Percentiles rank a stretch among this genome's conserved stretches.
These are phyloP conservation scores for Colletotrichum sp. DNA, from an alignment of 2,329 filamentous ascomycete species.

Conservation along the genomic window DNA sequence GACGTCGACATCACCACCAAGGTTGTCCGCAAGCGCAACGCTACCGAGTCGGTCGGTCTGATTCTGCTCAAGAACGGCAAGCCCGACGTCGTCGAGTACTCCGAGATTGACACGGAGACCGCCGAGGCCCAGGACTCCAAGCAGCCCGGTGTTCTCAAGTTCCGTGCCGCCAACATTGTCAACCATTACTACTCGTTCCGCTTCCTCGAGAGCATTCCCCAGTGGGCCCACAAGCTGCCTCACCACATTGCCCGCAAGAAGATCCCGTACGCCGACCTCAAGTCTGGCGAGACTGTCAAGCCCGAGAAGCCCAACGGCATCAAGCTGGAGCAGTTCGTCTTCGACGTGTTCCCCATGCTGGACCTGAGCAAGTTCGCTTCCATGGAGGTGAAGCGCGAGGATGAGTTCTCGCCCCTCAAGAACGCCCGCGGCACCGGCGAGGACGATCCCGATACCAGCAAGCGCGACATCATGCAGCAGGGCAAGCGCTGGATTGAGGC, in stretches of 20 bases:
- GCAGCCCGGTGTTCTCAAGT: constrained; percentile 83
- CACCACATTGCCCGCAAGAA: constrained; percentile 99
- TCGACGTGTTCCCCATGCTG: constrained; percentile 94
- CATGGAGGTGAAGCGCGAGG: constrained; percentile 94
- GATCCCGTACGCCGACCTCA: constrained; percentile 83
- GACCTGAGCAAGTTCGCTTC: constrained; percentile 88
- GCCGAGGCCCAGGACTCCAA: constrained; percentile 86
- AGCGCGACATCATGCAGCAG: constrained; percentile 86
- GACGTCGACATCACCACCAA: constrained; percentile 97
- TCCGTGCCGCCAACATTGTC: constrained; percentile 98
- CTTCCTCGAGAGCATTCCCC: constrained; percentile 89
- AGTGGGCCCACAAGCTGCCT: constrained; percentile 84
- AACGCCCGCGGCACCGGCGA: constrained; percentile 84
- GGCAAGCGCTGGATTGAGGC: constrained; percentile 84
- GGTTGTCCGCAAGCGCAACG: constrained; percentile 97
- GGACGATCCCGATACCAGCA: constrained; percentile 94
- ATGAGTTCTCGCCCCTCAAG: constrained; percentile 98
- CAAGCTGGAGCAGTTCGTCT: constrained; percentile 99
- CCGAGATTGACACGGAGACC: constrained; percentile 89
- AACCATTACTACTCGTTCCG: constrained; percentile 99
- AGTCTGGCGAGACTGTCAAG: constrained; percentile 82
- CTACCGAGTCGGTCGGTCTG: constrained; percentile 92
- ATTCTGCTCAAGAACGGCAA: constrained; percentile 95
- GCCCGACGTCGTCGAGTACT: constrained; percentile 98
- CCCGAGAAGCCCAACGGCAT: constrained; percentile 95